Conservation (phyloP, 768 basidiomycete species). For the Leccinum disarticulatum region DNA sequence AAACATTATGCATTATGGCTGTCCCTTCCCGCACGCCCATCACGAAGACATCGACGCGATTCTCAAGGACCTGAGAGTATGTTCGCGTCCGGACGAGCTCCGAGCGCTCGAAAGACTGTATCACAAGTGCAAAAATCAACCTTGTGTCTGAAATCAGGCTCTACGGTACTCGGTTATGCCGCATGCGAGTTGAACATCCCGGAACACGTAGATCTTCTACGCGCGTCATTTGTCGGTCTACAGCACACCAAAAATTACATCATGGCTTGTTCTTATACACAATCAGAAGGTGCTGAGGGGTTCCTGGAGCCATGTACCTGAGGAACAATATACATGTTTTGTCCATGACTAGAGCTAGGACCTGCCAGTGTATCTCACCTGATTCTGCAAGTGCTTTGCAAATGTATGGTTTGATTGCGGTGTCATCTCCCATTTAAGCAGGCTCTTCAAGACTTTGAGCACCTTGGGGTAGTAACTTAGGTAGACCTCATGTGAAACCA, state of each 20-base stretch:
- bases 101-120: conserved; percentile 66
- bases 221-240: conserved; percentile 31
- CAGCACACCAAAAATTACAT: conserved; percentile 12
- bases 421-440: no score
- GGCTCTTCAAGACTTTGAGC: no score
- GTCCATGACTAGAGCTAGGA: no score
- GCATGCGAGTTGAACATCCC: conserved; percentile 14
- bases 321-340: no score
- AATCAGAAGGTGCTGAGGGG: no score
- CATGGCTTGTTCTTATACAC: no score
- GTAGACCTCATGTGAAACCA: no score
- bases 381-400: no score
- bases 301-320: no score
- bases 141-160: conserved; percentile 64
- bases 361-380: no score
- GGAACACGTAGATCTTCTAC: conserved; percentile 24
- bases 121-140: conserved; percentile 77
- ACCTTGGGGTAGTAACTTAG: no score
- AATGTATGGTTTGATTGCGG: no score
- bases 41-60: conserved; percentile 50
- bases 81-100: conserved; percentile 44
- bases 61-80: conserved; percentile 59
- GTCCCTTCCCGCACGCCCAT: conserved; percentile 17
- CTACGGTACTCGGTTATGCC: conserved; percentile 26
- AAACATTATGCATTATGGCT: conserved; percentile 14